phyloP scores from a whole-genome alignment of 1,284 basidiomycete genomes.

The Chalciporus sp. region DNA sequence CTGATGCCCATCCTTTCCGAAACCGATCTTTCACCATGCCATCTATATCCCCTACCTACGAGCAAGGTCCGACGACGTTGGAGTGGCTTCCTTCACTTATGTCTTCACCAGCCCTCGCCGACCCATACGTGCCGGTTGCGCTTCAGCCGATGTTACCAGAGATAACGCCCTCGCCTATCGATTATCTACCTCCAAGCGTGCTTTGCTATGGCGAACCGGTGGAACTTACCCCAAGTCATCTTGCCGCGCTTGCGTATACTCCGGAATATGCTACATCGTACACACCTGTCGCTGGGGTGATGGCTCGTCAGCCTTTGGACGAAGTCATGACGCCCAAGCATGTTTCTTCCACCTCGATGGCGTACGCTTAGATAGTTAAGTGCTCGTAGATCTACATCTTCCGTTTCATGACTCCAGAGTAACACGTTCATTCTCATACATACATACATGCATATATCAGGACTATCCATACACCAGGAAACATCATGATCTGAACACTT shows the following conservation, averaged over 20 bases:
- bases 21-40: conserved; percentile 26
- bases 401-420: too few relatives aligned
- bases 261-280: background rate
- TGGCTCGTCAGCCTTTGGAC: background rate
- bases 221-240: background rate
- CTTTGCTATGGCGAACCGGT: background rate
- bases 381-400: too few relatives aligned
- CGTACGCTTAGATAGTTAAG: too few relatives aligned
- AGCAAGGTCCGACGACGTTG: background rate
- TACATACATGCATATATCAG: too few relatives aligned
- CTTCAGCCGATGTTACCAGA: conserved; percentile 19
- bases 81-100: conserved; percentile 5
- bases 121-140: background rate
- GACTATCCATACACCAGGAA: too few relatives aligned
- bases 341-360: too few relatives aligned
- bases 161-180: conserved; percentile 21
- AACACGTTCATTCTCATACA: too few relatives aligned
- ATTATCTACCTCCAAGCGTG: conserved; percentile 13
- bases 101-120: background rate
- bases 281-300: background rate
- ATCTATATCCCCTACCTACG: background rate
- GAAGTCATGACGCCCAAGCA: background rate
- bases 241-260: background rate
- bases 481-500: too few relatives aligned
- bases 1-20: conserved; percentile 22